Conservation (phyloP, 371 early-diverging fungal species). For the Basidiobolus meristosporus region DNA sequence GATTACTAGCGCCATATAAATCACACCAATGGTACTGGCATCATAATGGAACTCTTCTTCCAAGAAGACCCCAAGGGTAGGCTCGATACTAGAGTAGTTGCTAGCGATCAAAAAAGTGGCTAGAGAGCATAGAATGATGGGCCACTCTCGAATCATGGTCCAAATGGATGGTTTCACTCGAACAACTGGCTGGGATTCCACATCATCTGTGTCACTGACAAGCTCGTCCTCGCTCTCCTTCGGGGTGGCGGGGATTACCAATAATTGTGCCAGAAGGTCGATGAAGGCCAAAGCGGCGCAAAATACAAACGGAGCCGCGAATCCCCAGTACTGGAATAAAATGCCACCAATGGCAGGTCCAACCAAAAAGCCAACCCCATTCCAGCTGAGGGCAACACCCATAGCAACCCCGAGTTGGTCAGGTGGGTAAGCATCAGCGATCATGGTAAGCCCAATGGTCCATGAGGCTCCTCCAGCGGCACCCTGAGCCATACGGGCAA, state of each 20-base stretch:
- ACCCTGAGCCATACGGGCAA: conserved; percentile 64
- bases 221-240: too few species aligned
- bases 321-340: conserved; percentile 43
- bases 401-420: conserved; percentile 51
- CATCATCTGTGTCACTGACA: too few species aligned
- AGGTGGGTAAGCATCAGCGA: conserved; percentile 62
- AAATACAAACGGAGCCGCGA: conserved; percentile 49
- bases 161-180: too few species aligned
- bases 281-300: conserved; percentile 41
- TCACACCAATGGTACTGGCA: conserved; percentile 27
- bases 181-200: too few species aligned
- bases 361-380: conserved; percentile 46
- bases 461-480: conserved; percentile 60
- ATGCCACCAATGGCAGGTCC: conserved; percentile 68
- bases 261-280: conserved; percentile 41
- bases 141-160: too few species aligned
- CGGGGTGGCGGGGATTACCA: conserved; percentile 37
- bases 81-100: conserved; percentile 37
- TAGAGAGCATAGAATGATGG: too few species aligned
- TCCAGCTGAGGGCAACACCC: conserved; percentile 49
- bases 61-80: conserved; percentile 36
- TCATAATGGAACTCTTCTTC: conserved; percentile 16
- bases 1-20: conserved; percentile 36
- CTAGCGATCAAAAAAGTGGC: too few species aligned
- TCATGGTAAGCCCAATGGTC: conserved; percentile 55